These are phyloP conservation scores for Alternaria atra DNA, from an alignment of 2,329 filamentous ascomycete species.

Conservation along the genomic window DNA sequence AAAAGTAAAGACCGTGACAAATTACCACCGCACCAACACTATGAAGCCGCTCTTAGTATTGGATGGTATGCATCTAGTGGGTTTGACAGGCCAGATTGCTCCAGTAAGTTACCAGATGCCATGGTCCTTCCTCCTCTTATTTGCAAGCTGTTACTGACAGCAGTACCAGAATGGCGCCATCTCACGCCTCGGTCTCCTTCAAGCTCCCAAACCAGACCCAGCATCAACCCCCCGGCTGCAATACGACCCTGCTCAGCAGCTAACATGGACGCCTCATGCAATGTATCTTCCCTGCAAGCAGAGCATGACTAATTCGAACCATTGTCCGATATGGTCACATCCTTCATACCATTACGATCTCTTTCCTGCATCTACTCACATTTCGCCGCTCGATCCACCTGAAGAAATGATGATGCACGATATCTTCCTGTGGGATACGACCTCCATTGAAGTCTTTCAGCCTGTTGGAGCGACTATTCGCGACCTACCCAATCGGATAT, in stretches of 20 bases:
- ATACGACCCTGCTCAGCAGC: conserved; percentile 4
- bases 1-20: not conserved
- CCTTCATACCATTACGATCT: conserved; percentile 1
- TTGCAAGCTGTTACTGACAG: not conserved
- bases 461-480: not conserved
- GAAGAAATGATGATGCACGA: conserved; percentile 16
- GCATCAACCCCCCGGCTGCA: not conserved
- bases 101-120: conserved; percentile 6
- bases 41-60: conserved; percentile 7
- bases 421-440: conserved; percentile 17
- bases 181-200: conserved; percentile 20
- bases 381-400: not conserved
- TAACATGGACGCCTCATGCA: conserved; percentile 9
- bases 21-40: not conserved
- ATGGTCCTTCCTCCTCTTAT: not conserved
- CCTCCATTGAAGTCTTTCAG: conserved; percentile 13
- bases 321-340: conserved; percentile 8
- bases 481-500: not conserved
- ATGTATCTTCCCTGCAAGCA: not conserved
- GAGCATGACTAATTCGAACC: not conserved
- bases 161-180: conserved; percentile 17
- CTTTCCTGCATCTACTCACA: not conserved
- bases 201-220: conserved; percentile 9
- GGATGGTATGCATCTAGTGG: conserved; percentile 17
- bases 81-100: conserved; percentile 16